phyloP scores from a whole-genome alignment of 192 early-diverging fungal species.

The Linnemannia exigua region DNA sequence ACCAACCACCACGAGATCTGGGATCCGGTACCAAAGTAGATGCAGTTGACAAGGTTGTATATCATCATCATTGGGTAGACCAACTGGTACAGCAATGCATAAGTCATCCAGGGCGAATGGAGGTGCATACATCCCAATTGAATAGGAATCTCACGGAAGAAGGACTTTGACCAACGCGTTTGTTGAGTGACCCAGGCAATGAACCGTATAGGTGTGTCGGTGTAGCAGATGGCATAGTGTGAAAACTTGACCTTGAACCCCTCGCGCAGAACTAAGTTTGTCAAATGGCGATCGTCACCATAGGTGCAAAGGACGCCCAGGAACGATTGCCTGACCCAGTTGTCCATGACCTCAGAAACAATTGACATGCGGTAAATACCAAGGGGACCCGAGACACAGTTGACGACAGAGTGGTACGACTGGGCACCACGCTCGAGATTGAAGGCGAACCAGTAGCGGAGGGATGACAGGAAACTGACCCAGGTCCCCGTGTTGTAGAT shows the following conservation, averaged over 20 bases:
- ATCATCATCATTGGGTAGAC: constrained; percentile 74
- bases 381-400: constrained; percentile 74
- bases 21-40: constrained; percentile 51
- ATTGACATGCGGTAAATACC: constrained; percentile 70
- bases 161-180: constrained; percentile 76
- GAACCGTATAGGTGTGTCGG: constrained; percentile 69
- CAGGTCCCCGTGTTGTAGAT: constrained; percentile 69
- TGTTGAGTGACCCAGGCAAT: constrained; percentile 75
- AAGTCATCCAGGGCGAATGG: constrained; percentile 74
- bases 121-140: constrained; percentile 63
- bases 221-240: constrained; percentile 71
- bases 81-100: constrained; percentile 70
- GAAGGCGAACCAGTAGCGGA: constrained; percentile 77
- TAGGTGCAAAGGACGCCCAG: constrained; percentile 73
- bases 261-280: constrained; percentile 63
- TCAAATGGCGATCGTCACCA: constrained; percentile 75
- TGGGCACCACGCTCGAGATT: constrained; percentile 76
- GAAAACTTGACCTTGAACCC: constrained; percentile 69
- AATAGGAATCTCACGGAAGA: constrained; percentile 70
- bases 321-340: constrained; percentile 69
- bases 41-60: constrained; percentile 63
- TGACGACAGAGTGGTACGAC: constrained; percentile 69
- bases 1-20: constrained; percentile 59
- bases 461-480: constrained; percentile 71
- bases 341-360: constrained; percentile 65